Base-by-base conservation (phyloP, 1,284 basidiomycete genomes). In the Somion occarium region DNA sequence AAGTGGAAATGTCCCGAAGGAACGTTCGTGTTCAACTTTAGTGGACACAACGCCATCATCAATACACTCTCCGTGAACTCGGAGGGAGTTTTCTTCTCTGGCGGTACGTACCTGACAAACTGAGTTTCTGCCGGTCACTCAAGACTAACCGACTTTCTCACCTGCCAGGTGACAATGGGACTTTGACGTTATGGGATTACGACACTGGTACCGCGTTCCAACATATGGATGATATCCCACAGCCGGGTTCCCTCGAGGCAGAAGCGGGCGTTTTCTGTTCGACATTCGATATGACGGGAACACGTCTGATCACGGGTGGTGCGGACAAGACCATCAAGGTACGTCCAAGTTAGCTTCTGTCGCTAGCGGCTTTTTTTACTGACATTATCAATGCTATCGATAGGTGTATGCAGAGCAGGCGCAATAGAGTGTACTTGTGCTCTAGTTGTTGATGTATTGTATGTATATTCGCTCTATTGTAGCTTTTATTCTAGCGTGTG, bases 1-100 rank as follows among this genome's bases (percentile, higher is more conserved):
- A 98, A 98, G 67, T 99, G 96, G 96, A 95, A 96, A 64, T 98
- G 92, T 62, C 96, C 96, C 11, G 93, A 98, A 57, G 97, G 97
- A 38, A 73, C 82, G 1, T 96, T 99, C 59, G 93, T 98, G 5
- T 91, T 88, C 78, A 98, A 98, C 73, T 98, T 98, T 69, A 80
- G 84, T 49, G 94, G 95, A 0, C 96, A 98, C 67, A 94, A 98
- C 57, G 91, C 93, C 1, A 98, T 98, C 68, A 93, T 99, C 75
- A 99, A 99, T 70, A 96, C 94, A 19, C 66, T 99, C 51, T 86
- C 88, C 19, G 89, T 98, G 57, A 99, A 98, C 65, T 77, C 91
- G 20, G 96, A 99, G 59, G 95, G 96, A 19, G 96, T 98, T 34
- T 84, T 98, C 66, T 98, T 98, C 73, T 96, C 93, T 12, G 96